Conservation (phyloP, 306 rosid genomes). For the Vachellia pachyceras region DNA sequence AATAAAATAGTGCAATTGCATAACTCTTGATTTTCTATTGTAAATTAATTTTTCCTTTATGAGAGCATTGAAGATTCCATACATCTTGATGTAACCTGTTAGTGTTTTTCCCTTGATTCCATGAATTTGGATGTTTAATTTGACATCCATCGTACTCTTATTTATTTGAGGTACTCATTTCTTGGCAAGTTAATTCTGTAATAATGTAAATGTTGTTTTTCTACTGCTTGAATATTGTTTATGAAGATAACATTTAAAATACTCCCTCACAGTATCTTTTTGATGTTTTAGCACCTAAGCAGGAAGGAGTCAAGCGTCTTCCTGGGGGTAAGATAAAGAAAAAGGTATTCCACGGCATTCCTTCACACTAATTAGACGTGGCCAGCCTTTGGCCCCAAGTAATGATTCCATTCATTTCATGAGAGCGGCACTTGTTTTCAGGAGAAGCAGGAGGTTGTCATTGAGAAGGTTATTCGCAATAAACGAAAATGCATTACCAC, state of each 20-base stretch:
- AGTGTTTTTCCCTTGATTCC: neutral
- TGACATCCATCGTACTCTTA: constrained; percentile 5
- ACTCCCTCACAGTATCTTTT: neutral
- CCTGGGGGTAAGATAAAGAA: constrained; percentile 99
- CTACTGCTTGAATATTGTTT: constrained; percentile 18
- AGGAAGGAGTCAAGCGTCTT: constrained; percentile 92
- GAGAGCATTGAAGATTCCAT: constrained; percentile 18
- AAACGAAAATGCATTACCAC: constrained; percentile 94
- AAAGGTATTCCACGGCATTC: constrained; percentile 55
- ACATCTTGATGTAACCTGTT: constrained; percentile 1
- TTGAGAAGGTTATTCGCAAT: constrained; percentile 93
- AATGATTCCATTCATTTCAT: constrained; percentile 13
- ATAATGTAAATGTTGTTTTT: neutral
- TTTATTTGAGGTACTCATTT: constrained; percentile 10
- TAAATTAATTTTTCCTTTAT: neutral
- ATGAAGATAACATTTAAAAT: neutral
- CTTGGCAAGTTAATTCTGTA: neutral
- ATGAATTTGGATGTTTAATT: constrained; percentile 27
- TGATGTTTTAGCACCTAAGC: constrained; percentile 64
- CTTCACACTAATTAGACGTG: neutral
- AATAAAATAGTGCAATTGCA: neutral
- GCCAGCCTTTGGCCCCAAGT: constrained; percentile 4
- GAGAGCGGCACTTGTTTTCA: constrained; percentile 44
- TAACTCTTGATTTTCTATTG: neutral
- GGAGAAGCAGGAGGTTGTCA: constrained; percentile 92